Evolutionary conservation across 495 filamentous ascomycete genomes (phyloP), one percentile per base, ranked within the genome.

Genomic region (Saxophila tyrrhenica): DNA sequence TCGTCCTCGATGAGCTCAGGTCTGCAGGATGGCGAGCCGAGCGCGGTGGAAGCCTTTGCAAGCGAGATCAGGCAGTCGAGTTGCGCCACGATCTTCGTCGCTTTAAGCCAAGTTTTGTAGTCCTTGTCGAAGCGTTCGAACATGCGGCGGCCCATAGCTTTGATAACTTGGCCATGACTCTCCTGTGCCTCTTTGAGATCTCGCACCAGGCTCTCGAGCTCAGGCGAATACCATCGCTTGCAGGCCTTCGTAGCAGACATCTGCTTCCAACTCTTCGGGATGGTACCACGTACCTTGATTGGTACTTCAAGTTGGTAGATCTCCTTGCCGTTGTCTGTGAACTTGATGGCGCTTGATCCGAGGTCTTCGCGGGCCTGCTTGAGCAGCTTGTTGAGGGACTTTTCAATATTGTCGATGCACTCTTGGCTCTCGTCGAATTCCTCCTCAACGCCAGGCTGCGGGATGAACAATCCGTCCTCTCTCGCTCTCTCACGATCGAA

Each of bases 251-350:
- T 95, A 10, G 88, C 85, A 17, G 90, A 96, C 90, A 95, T 96
- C 67, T 96, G 92, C 61, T 87, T 81, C 94, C 94, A 99, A 58
- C 70, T 72, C 60, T 85, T 83, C 0, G 94, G 92, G 7, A 99
- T 78, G 10, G 55, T 48, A 25, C 72, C 72, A 65, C 90, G 94
- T 65, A 89, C 75, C 42, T 88, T 84, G 60, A 85, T 80, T 0
- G 94, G 94, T 0, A 87, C 85, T 66, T 99, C 94, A 2, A 99
- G 78, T 67, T 96, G 89, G 65, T 95, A 99, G 47, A 96, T 86
- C 63, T 99, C 94, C 68, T 97, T 99, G 23, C 94, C 94, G 32
- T 89, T 86, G 64, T 97, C 87, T 24, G 81, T 81, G 70, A 85
- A 99, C 55, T 78, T 81, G 59, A 97, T 83, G 1, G 86, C 81